These are phyloP conservation scores for Acacia crassicarpa DNA, from an alignment of 306 rosid species.

Conservation along the genomic window DNA sequence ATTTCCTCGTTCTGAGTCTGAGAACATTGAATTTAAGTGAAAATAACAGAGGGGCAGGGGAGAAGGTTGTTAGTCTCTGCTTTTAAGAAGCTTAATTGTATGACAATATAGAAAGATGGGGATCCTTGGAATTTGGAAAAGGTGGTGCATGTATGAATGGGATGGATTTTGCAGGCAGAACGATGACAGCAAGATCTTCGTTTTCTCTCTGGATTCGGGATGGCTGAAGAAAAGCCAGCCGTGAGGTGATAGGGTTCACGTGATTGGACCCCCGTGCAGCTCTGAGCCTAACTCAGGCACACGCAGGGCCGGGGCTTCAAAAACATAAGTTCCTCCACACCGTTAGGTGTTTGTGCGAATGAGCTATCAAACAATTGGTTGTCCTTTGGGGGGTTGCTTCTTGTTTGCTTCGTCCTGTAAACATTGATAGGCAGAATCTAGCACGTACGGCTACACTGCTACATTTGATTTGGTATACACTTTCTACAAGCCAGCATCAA, in stretches of 20 bases:
- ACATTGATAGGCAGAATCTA: slow-evolving; percentile 38
- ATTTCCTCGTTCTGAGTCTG: not conserved
- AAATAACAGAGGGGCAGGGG: not conserved
- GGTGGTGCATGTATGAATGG: slow-evolving; percentile 25
- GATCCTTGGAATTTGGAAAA: slow-evolving; percentile 53
- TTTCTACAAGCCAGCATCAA: not conserved
- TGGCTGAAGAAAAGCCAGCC: not conserved
- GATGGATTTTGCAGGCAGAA: not conserved
- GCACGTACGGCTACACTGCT: not conserved
- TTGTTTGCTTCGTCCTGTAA: not conserved
- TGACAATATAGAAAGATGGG: not conserved
- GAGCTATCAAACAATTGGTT: not conserved
- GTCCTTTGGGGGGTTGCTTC: not conserved
- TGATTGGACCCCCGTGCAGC: slow-evolving; percentile 31
- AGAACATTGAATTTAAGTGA: slow-evolving; percentile 1
- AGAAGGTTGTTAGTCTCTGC: slow-evolving; percentile 20
- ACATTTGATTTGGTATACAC: slow-evolving; percentile 12
- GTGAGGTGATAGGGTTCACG: slow-evolving; percentile 35
- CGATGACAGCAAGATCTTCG: slow-evolving; percentile 4
- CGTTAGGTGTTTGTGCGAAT: too few relatives aligned
- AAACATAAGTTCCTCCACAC: not conserved
- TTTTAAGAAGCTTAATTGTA: slow-evolving; percentile 25
- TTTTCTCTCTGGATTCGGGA: not conserved
- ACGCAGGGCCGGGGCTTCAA: not conserved
- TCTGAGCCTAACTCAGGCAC: not conserved